phyloP scores from a whole-genome alignment of 495 filamentous ascomycete species.

The Xylaria intraflava region DNA sequence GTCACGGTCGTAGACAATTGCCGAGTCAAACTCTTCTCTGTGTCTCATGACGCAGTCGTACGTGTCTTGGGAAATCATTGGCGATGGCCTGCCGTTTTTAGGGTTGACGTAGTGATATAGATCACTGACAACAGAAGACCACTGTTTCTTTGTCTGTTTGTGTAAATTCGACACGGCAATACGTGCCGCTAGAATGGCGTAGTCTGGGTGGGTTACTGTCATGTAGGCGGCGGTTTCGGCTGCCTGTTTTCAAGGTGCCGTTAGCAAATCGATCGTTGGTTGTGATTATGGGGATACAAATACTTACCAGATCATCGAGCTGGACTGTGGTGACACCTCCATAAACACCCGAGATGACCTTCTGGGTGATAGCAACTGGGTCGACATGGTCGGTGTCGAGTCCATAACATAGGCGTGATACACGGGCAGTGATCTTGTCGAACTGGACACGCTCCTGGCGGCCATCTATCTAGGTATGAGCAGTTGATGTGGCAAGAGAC shows the following conservation, averaged over 20 bases:
- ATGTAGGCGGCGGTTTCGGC: conserved; percentile 99
- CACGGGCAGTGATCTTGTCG: conserved; percentile 98
- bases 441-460: conserved; percentile 99
- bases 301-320: conserved; percentile 87
- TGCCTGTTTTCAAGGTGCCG: conserved; percentile 50
- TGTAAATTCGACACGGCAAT: conserved; percentile 99
- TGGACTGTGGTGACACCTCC: conserved; percentile 94
- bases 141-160: conserved; percentile 99
- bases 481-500: not conserved
- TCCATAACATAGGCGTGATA: conserved; percentile 94
- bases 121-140: conserved; percentile 86
- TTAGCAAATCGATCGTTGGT: not conserved
- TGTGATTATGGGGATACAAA: conserved; percentile 1
- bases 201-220: conserved; percentile 98
- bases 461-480: conserved; percentile 60
- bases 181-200: conserved; percentile 95
- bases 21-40: conserved; percentile 92
- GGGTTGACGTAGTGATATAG: conserved; percentile 96
- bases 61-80: conserved; percentile 86
- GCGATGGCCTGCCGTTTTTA: conserved; percentile 73
- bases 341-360: conserved; percentile 98
- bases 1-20: conserved; percentile 97
- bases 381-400: conserved; percentile 95
- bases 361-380: conserved; percentile 95
- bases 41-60: conserved; percentile 93